A percentile compares a stretch with the other conserved stretches of the same genome.
phyloP scores from a whole-genome alignment of 352 stramenopile genomes.

The Globisporangium abappressorium region DNA sequence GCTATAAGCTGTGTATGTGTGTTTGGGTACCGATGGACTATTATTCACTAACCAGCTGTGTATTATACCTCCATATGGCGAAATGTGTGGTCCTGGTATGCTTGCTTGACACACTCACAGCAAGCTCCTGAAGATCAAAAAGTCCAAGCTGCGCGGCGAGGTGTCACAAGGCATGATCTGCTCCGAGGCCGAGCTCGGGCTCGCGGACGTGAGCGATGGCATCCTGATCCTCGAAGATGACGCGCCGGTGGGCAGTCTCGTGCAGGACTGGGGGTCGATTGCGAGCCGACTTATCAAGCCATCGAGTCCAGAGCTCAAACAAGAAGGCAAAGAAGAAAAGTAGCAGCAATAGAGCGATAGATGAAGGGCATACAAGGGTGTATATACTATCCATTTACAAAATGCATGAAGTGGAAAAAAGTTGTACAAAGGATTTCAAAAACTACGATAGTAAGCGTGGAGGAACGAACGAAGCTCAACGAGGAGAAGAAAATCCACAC shows the following conservation, averaged over 20 bases:
- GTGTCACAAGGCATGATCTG: conserved; percentile 83
- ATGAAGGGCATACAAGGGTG: background rate
- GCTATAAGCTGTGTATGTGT: background rate
- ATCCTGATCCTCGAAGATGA: conserved; percentile 65
- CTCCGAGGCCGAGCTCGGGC: conserved; percentile 69
- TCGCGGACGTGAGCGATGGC: conserved; percentile 59
- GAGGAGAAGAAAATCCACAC: conserved; percentile 4
- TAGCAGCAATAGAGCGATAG: background rate
- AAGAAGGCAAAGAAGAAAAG: background rate
- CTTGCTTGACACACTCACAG: conserved; percentile 16
- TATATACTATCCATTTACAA: conserved; percentile 12
- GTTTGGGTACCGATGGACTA: background rate
- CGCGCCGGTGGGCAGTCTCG: conserved; percentile 48
- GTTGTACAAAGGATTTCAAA: conserved; percentile 10
- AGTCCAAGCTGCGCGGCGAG: conserved; percentile 77
- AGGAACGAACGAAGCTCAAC: background rate
- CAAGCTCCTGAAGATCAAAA: conserved; percentile 84
- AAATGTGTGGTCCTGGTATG: background rate
- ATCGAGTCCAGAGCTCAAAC: background rate
- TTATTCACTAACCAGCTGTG: conserved; percentile 10
- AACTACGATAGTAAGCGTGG: background rate
- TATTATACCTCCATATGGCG: conserved; percentile 1
- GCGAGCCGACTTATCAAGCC: conserved; percentile 26
- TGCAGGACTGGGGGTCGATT: conserved; percentile 39
- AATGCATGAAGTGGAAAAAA: background rate